Evolutionary conservation across 768 basidiomycete species (phyloP), one percentile per base, ranked within the genome.

Genomic region (Dacryopinax primogenitus): DNA sequence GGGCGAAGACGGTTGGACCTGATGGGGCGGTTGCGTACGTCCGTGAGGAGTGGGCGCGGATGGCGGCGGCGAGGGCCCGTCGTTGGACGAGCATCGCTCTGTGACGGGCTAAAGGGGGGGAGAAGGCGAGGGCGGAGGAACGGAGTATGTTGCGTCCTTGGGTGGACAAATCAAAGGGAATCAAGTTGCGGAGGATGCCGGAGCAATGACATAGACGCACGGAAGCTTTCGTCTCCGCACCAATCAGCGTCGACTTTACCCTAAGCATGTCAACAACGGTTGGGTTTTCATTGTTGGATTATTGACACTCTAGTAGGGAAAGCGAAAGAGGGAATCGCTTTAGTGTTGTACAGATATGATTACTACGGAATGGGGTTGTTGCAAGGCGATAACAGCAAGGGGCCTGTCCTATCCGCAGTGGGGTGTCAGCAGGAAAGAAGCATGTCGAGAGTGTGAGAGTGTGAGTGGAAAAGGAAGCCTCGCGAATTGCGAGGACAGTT

Each of bases 1-100:
- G 75, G 28, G 90, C 83, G 28, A 91, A 89, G 70, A 96, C 86
- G 77, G 90, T 94, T 73, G 93, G 81, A 66, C 90, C 90, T 11
- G 85, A 81, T 62, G 82, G 79, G 71, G 92, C 88, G 69, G 92
- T 89, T 66, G 92, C 90, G 76, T 92, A 92, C 33, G 81, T 62
- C 41, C 75, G 68, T n/a, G 62, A 62, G 23, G 63, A 63, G 65
- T 65, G 63, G 28, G 68, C 68, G 16, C 68, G 61, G 44, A 70
- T 34, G 37, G 68, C 35, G 32, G 68, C 33, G 37, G 67, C 68
- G 63, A 66, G 66, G 39, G 41, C 63, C 51, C 51, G 51, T 58
- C 51, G 51, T 58, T 58, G 51, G 51, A 58, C 51, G 51, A 58
- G 51, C 51, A 58, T 58, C 51, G 51, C 51, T 58, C 51, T 58